Conservation (phyloP, 768 basidiomycete genomes). For the Calocybe indica region DNA sequence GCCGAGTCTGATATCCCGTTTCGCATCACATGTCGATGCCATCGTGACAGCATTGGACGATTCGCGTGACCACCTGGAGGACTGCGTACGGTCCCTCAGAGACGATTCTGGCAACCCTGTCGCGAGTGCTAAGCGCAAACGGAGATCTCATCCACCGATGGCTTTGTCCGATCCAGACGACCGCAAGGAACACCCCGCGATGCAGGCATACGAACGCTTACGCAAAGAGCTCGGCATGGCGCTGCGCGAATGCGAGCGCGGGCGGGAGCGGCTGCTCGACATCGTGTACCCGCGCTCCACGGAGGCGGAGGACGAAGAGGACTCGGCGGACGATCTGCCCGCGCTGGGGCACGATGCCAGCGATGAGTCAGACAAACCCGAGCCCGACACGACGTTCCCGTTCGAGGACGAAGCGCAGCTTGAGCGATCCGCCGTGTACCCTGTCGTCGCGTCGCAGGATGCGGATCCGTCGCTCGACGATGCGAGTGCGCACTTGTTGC, state of each 20-base stretch:
- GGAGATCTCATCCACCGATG: conserved; percentile 10
- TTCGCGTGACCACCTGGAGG: conserved; percentile 60
- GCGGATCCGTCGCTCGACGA: conserved; percentile 41
- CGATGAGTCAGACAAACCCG: conserved; percentile 49
- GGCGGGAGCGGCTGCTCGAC: conserved; percentile 56
- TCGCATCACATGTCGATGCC: conserved; percentile 68
- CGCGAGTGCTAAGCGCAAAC: conserved; percentile 7
- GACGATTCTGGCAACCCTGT: conserved; percentile 24
- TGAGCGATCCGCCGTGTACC: conserved; percentile 8
- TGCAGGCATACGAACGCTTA: conserved; percentile 71
- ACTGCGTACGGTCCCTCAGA: conserved; percentile 54
- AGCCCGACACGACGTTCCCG: conserved; percentile 25
- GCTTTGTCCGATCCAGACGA: conserved; percentile 14
- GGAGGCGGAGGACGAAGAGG: conserved; percentile 32
- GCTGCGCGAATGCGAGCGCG: conserved; percentile 77
- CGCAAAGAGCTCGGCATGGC: conserved; percentile 74
- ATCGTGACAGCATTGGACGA: conserved; percentile 66
- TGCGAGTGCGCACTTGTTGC: conserved; percentile 47
- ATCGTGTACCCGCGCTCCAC: conserved; percentile 42
- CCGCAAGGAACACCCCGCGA: conserved; percentile 37
- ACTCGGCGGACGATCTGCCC: conserved; percentile 44
- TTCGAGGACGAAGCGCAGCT: conserved; percentile 22
- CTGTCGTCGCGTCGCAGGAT: conserved; percentile 14
- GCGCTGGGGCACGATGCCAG: conserved; percentile 47
- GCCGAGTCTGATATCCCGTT: conserved; percentile 61